phyloP scores from a whole-genome alignment of 1,284 basidiomycete species.

The Moniliophthora roreri region DNA sequence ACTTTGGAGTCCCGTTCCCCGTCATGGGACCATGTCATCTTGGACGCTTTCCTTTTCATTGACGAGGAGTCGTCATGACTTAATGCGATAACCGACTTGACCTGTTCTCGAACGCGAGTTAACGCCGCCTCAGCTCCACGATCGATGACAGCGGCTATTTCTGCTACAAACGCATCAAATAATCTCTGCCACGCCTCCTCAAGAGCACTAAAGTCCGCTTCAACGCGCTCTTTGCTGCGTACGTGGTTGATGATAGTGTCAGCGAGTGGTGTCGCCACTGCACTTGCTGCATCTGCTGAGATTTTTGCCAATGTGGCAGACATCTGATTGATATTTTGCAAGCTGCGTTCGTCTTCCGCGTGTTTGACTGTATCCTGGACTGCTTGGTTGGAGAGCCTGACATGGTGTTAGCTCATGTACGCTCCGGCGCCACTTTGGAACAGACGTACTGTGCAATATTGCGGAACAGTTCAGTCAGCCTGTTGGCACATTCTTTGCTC shows the following conservation, averaged over 20 bases:
- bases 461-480: constrained; percentile 28
- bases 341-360: constrained; percentile 40
- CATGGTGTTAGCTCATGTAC: not conserved
- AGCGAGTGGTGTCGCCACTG: constrained; percentile 43
- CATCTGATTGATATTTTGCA: constrained; percentile 45
- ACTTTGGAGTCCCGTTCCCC: constrained; percentile 12
- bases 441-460: constrained; percentile 40
- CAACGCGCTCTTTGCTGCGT: constrained; percentile 39
- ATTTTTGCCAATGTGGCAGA: constrained; percentile 45
- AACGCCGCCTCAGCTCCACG: constrained; percentile 36
- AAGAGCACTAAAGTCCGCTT: constrained; percentile 36
- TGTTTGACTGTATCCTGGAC: constrained; percentile 40
- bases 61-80: not conserved
- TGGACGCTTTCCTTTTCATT: not conserved
- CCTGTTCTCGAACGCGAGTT: constrained; percentile 34
- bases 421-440: not conserved
- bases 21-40: constrained; percentile 9
- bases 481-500: constrained; percentile 6
- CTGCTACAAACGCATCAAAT: constrained; percentile 38
- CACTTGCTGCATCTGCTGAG: constrained; percentile 36
- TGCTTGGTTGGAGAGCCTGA: constrained; percentile 44
- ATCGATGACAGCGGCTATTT: constrained; percentile 39
- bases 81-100: constrained; percentile 18
- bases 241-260: constrained; percentile 41
- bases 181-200: constrained; percentile 43